phyloP scores from a whole-genome alignment of 2,329 filamentous ascomycete genomes.

The Fusarium sororula region DNA sequence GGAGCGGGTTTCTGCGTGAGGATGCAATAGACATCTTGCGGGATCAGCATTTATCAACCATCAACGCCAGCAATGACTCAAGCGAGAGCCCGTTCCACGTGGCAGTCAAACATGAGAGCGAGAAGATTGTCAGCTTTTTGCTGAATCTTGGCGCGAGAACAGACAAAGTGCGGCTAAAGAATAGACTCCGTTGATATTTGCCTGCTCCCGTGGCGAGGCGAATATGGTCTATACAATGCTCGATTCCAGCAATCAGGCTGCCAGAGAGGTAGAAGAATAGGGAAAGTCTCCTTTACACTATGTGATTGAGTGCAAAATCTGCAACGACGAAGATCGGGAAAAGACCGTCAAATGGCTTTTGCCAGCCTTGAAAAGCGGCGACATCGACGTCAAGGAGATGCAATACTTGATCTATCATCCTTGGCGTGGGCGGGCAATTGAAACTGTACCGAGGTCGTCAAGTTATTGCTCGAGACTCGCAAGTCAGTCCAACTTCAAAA shows the following conservation, averaged over 20 bases:
- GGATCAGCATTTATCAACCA: neutral
- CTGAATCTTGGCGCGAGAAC: neutral
- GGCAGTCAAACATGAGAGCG: neutral
- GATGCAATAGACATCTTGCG: neutral
- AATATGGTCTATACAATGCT: neutral
- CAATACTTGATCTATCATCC: neutral
- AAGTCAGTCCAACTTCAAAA: neutral
- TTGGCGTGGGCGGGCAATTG: neutral
- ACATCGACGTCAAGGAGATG: neutral
- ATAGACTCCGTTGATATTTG: neutral
- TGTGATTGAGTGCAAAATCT: neutral
- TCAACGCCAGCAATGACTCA: neutral
- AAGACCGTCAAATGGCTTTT: neutral
- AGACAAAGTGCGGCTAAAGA: no score
- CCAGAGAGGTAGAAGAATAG: neutral
- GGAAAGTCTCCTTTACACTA: neutral
- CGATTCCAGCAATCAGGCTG: fast-evolving
- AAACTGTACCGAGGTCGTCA: neutral
- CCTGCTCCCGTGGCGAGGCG: neutral
- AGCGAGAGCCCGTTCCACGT: neutral
- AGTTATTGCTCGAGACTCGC: neutral
- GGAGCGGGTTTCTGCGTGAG: neutral
- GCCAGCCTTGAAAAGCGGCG: neutral
- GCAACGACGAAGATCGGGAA: neutral
- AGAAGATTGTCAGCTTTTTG: no score